Conservation (phyloP, 345 rosid genomes). For the Eucalyptus microcorys region DNA sequence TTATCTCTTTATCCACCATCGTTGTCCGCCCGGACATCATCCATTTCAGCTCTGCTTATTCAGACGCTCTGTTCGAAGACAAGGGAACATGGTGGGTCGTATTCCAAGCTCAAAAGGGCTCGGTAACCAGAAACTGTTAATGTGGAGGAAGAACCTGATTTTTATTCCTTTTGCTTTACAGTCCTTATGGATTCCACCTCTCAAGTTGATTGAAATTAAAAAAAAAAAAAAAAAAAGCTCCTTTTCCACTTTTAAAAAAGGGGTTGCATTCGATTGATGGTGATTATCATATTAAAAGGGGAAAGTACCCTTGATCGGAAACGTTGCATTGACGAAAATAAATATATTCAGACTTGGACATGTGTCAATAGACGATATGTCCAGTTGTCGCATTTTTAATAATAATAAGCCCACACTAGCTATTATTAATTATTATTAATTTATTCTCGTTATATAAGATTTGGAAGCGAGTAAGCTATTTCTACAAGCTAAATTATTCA, state of each 20-base stretch:
- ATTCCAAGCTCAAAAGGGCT: neutral
- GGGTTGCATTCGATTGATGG: neutral
- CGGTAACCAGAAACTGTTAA: neutral
- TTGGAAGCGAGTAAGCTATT: neutral
- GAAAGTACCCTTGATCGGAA: neutral
- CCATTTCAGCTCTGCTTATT: neutral
- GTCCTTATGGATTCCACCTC: neutral
- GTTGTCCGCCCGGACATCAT: neutral
- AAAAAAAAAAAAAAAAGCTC: neutral
- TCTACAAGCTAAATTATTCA: neutral
- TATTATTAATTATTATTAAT: too few relatives aligned
- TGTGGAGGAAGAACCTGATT: neutral
- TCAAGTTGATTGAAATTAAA: neutral
- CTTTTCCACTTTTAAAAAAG: neutral
- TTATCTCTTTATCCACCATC: neutral
- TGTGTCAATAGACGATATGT: neutral
- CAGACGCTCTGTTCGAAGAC: neutral
- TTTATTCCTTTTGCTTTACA: neutral
- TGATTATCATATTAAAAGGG: neutral
- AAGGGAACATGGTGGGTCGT: neutral
- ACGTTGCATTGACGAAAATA: neutral
- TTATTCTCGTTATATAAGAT: neutral
- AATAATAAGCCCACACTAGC: fast-evolving
- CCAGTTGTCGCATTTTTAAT: neutral
- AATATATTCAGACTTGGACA: neutral